Base-by-base conservation (phyloP, 2,329 filamentous ascomycete genomes). In the Pleurostoma richardsiae region DNA sequence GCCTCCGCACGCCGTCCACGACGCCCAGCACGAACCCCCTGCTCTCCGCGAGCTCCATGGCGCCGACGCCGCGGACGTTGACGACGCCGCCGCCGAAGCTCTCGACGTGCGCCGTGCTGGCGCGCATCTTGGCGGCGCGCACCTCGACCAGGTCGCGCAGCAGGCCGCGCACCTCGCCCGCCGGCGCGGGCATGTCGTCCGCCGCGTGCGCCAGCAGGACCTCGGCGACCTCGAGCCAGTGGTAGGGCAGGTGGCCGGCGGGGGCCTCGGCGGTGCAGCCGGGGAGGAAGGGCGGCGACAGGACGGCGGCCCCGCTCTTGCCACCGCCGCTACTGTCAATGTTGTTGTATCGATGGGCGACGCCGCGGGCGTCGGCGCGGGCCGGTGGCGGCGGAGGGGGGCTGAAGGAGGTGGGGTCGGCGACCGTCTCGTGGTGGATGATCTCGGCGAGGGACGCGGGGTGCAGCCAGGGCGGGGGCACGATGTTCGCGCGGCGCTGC, bases 151-250 rank as follows among this genome's bases (percentile, higher is more conserved):
- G 65, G 60, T 96, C 91, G 45, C 91, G 74, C 50, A 96, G 64
- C 49, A 95, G 63, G 29, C 86, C 79, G 5, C 91, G 75, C 6
- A 95, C 84, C 54, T 84, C 81, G 54, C 90, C 85, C 3, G 88
- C 77, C 1, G 86, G 50, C 74, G 33, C 80, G 57, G 60, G 77
- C 43, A 97, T 79, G 63, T 96, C 91, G 64, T 96, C 91, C 29
- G 81, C 77, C 4, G 91, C 91, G 46, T 89, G 86, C 41, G 91
- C 86, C 3, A 99, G 79, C 41, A 99, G 73, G 62, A 95, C 83
- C 67, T 96, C 90, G 19, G 87, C 85, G 6, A 97, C 71, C 68
- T 97, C 94, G 39, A 95, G 79, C 91, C 92, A 99, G 70, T 97
- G 92, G 63, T 95, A 97, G 0, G 94, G 94, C 30, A 99, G 72